Evolutionary conservation across 192 early-diverging fungal species (phyloP), one percentile per base, ranked within the genome.

Genomic region (Chytriomyces confervae): DNA sequence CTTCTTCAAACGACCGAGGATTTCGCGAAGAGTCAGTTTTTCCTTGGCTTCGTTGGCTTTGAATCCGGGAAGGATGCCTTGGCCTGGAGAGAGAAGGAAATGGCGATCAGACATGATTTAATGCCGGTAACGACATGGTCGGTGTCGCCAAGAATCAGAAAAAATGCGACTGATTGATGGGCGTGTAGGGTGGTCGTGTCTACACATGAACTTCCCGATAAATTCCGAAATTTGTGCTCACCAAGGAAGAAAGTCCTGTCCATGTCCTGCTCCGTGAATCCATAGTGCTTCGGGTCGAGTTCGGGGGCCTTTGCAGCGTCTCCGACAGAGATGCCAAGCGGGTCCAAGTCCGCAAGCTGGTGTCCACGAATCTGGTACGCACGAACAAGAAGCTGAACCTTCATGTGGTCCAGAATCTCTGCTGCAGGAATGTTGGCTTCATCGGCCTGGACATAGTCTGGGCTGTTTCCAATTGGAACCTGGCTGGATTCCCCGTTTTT

Each of bases 321-420:
- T 49, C 90, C 78, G 53, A 83, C 75, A 69, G 90, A 89, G 80
- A 99, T 94, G 29, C 92, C 94, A 47, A 99, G 90, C 53, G 97
- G 97, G 80, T 99, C 97, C 62, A 99, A 88, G 79, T 94, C 93
- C 76, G 97, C 97, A 76, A 96, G 87, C 72, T 95, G 95, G 83
- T 99, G 97, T 11, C 97, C 97, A 80, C 96, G 93, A 53, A 89
- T 81, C 85, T 98, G 96, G 84, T 95, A 98, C 20, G 97, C 96
- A 53, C 97, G 92, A 10, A 94, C 94, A 66, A 99, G 80, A 43
- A 99, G 90, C 88, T 99, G 97, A 49, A 99, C 93, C 86, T 99
- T 99, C 90, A 99, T 92, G 84, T 97, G 95, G 85, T 99, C 96
- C 87, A 94, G 90, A 60, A 98, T 94, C 80, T 91, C 90, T 66